These are phyloP conservation scores for Chrysopogon serrulatus DNA, from an alignment of 176 grass and related monocot species.

Conservation along the genomic window DNA sequence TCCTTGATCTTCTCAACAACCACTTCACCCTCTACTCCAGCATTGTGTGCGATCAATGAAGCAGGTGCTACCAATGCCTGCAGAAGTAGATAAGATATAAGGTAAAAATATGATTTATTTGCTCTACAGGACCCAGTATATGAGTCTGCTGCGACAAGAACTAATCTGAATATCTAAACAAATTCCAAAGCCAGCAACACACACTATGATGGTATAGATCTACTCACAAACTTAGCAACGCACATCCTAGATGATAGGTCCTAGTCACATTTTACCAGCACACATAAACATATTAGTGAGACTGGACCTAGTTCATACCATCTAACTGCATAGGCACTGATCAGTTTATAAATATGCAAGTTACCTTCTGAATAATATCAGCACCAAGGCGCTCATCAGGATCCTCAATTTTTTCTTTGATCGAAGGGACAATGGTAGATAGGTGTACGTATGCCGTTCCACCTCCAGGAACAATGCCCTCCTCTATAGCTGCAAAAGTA, in stretches of 20 bases:
- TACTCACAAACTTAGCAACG: background rate
- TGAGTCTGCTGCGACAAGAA: background rate
- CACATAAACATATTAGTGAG: background rate
- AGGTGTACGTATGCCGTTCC: slow-evolving; percentile 53
- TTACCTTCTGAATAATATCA: slow-evolving; percentile 65
- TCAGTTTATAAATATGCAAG: background rate
- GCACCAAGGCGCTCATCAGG: slow-evolving; percentile 53
- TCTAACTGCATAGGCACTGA: background rate
- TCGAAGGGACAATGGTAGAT: slow-evolving; percentile 39
- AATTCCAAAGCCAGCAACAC: background rate
- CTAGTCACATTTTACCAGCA: background rate
- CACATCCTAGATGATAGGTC: background rate
- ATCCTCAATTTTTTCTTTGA: slow-evolving; percentile 50
- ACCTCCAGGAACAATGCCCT: slow-evolving; percentile 69
- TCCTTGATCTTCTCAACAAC: slow-evolving; percentile 63
- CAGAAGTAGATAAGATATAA: background rate
- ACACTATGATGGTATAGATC: background rate
- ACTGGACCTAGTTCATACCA: background rate
- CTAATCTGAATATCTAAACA: background rate
- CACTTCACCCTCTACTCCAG: slow-evolving; percentile 61
- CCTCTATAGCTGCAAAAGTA: slow-evolving; percentile 55
- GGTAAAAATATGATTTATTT: background rate
- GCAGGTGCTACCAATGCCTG: slow-evolving; percentile 57
- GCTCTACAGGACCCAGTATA: background rate
- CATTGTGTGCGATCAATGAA: slow-evolving; percentile 50